These are phyloP conservation scores for Boletus fagicola DNA, from an alignment of 768 basidiomycete species.

Conservation along the genomic window DNA sequence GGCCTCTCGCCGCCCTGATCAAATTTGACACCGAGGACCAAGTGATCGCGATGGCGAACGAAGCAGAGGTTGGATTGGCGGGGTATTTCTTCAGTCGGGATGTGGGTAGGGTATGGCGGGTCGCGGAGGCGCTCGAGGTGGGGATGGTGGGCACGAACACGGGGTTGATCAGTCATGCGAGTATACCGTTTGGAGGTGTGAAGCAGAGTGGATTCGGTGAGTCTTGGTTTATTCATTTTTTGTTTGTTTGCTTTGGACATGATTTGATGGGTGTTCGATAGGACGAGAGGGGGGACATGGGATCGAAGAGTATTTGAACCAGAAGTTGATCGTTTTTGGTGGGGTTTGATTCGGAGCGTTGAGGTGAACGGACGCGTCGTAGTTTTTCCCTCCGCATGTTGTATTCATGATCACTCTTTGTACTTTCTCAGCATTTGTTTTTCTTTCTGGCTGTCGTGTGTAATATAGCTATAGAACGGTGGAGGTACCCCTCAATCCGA, in stretches of 20 bases:
- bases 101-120: slow-evolving; percentile 87
- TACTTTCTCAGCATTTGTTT: background rate
- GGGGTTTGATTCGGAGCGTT: slow-evolving; percentile 43
- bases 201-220: slow-evolving; percentile 80
- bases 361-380: background rate
- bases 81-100: slow-evolving; percentile 93
- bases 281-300: slow-evolving; percentile 90
- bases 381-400: background rate
- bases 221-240: slow-evolving; percentile 11
- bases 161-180: slow-evolving; percentile 71
- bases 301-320: slow-evolving; percentile 85
- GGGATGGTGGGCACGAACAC: slow-evolving; percentile 91
- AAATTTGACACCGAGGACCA: slow-evolving; percentile 95
- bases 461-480: background rate
- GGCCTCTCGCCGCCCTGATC: slow-evolving; percentile 82
- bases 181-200: slow-evolving; percentile 86
- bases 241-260: no score
- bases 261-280: slow-evolving; percentile 1
- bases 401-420: background rate
- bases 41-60: slow-evolving; percentile 82
- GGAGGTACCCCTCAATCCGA: no score
- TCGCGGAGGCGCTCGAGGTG: slow-evolving; percentile 91
- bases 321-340: slow-evolving; percentile 79
- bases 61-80: slow-evolving; percentile 80
- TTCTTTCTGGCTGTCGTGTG: background rate